Base-by-base conservation (phyloP, 495 filamentous ascomycete species). In the Neurospora pannonica region DNA sequence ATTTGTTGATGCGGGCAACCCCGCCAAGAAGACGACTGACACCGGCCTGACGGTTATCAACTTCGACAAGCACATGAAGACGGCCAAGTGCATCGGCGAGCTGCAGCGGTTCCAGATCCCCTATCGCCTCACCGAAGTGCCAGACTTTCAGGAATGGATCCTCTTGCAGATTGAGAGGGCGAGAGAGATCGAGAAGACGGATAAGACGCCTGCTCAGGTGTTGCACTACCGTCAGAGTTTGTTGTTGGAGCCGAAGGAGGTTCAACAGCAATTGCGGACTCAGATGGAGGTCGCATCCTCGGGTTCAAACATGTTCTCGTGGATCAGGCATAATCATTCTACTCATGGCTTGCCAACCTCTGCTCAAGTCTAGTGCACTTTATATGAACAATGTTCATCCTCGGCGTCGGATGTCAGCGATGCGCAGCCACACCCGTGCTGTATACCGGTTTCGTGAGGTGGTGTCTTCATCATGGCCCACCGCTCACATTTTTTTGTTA, bases 101-200 rank as follows among this genome's bases (percentile, higher is more conserved):
- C 88, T 98, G 13, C 96, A 98, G 81, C 90, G 96, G 36, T 99
- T 99, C 87, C 97, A 99, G 80, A 93, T 97, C 69, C 96, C 97
- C 1, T 97, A 99, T 78, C 90, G 91, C 21, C 87, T 99, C 19
- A 86, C 88, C 5, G 93, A 97, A 77, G 85, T 98, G 17, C 89
- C 93, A 0, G 97, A 98, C 77, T 86, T 99, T 78, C 95, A 98
- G 82, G 91, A 95, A 48, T 98, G 95, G 96, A 91, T 99, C 81
- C 89, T 95, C 76, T 87, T 89, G 17, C 91, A 98, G 82, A 88
- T 98, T 75, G 86, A 92, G 5, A 90, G 93, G 21, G 93, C 97
- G 24, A 92, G 93, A 9, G 90, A 91, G 34, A 90, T 88, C 38
- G 93, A 96, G 75, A 90, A 94, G 77, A 71, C 77, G 4, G 81